Base-by-base conservation (phyloP, 2,329 filamentous ascomycete genomes). In the Pseudocercospora eumusae region DNA sequence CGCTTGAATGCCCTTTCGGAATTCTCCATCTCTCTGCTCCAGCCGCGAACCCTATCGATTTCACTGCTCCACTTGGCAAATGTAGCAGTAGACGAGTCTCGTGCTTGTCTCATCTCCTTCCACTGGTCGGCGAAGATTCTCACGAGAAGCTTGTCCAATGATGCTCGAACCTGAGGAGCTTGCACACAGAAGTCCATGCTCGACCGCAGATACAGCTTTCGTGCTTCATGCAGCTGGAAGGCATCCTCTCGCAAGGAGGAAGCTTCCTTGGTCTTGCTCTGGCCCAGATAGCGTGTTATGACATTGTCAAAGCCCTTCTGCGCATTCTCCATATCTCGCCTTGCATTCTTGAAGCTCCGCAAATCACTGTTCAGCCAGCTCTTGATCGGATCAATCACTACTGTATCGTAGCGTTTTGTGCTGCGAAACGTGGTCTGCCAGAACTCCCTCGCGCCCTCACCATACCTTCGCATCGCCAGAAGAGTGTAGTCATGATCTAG, bases 401-500 rank as follows among this genome's bases (percentile, higher is more conserved):
- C 81, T 0, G 80, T 78, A 65, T 98, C 92, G 73, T 95, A 86
- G 74, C 88, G 88, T 76, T 89, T 93, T 71, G 92, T 86, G 36
- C 87, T 86, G 61, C 82, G 82, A 60, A 96, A 78, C 23, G 92
- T 83, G 66, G 89, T 87, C 66, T 84, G 85, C 92, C 92, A 97
- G 81, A 92, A 93, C 73, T 96, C 93, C 70, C 88, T 88, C 59
- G 92, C 88, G 4, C 91, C 91, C 68, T 99, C 93, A 18, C 88
- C 89, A 73, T 93, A 90, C 60, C 90, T 85, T 76, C 90, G 91
- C 75, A 98, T 85, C 15, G 93, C 92, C 64, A 96, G 82, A 53
- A 96, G 82, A 0, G 93, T 95, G 76, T 98, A 98, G 78, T 99
- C 95, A 78, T 96, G 92, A 74, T 99, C 95, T 73, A 99, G 83